Evolutionary conservation across 768 basidiomycete species (phyloP), one percentile per base, ranked within the genome.

Genomic region (Hysterangium stoloniferum): DNA sequence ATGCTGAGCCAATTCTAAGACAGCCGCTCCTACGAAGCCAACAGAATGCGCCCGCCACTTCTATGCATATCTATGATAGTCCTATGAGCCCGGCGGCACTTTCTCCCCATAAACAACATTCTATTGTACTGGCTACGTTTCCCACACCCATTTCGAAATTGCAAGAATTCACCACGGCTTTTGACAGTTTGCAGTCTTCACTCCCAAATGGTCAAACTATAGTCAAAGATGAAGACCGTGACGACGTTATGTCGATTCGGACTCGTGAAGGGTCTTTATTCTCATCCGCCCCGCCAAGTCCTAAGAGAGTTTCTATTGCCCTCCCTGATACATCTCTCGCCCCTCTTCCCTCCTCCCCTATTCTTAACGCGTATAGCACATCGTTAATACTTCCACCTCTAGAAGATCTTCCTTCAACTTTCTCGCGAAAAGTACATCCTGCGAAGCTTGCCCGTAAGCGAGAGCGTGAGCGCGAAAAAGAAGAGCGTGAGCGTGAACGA

Each of bases 331-430:
- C 48, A 20, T 24, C 48, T 20, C 40, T 50, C 25, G n/a, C 48
- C 7, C 48, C 48, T 20, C 36, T 50, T 11, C 48, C 48, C 6
- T 40, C 37, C 20, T 50, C 48, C 11, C 48, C 48, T 17, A 28
- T 50, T 17, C 40, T 50, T 9, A 50, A 36, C 13, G 37, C 48
- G 20, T 50, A 50, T 27, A 41, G 15, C 36, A 40, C 36, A 17
- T 50, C 48, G 28, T 25, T 50, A 6, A 7, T 71, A 11, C 67
- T 84, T 0, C 84, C 84, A 5, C 71, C 74, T 19, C 66, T 79
- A 36, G 77, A 71, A 52, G 62, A 67, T 7, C 65, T 85, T 17
- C 81, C 82, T 13, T 54, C 70, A 0, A 80, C 83, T 52, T 78
- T 72, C 59, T 63, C 71, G 19, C 73, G 76, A 34, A 77, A 72